These are phyloP conservation scores for Cynanchum wilfordii DNA, from an alignment of 257 asterid genomes.

Conservation along the genomic window DNA sequence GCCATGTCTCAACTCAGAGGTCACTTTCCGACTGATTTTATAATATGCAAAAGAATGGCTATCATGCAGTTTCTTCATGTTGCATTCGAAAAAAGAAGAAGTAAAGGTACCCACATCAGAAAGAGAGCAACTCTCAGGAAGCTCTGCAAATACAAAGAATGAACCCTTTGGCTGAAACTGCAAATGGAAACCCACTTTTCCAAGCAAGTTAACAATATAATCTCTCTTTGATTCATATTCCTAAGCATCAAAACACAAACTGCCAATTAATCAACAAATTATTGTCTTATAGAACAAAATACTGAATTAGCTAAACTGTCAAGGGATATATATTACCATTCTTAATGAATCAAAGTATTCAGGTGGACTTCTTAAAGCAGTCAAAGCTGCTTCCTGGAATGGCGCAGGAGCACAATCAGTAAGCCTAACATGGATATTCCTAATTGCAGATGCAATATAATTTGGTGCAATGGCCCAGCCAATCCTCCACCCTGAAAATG, in stretches of 20 bases:
- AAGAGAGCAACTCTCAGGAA: constrained; percentile 60
- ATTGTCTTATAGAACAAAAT: background rate
- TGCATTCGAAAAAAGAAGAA: background rate
- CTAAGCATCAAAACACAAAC: constrained; percentile 29
- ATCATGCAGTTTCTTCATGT: constrained; percentile 1
- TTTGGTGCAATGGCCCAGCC: constrained; percentile 90
- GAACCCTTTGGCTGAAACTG: constrained; percentile 71
- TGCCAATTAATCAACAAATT: background rate
- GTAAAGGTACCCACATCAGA: constrained; percentile 57
- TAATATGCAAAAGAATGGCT: background rate
- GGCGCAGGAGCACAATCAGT: constrained; percentile 94
- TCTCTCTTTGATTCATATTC: constrained; percentile 76
- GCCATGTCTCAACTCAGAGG: background rate
- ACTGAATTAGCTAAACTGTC: background rate
- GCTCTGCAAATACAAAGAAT: constrained; percentile 62
- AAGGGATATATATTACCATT: constrained; percentile 39
- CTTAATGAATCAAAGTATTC: constrained; percentile 45
- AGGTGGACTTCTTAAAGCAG: constrained; percentile 66
- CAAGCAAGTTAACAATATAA: constrained; percentile 47
- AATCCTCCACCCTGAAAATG: constrained; percentile 76
- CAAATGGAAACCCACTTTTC: constrained; percentile 56
- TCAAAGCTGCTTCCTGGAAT: constrained; percentile 86
- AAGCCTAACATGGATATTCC: constrained; percentile 64
- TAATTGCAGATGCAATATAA: constrained; percentile 66
- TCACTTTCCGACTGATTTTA: background rate